A percentile compares a stretch with the other conserved stretches of the same genome.
These are phyloP conservation scores for Dryadomyces quercivorus DNA, from an alignment of 2,329 filamentous ascomycete species.

Conservation along the genomic window DNA sequence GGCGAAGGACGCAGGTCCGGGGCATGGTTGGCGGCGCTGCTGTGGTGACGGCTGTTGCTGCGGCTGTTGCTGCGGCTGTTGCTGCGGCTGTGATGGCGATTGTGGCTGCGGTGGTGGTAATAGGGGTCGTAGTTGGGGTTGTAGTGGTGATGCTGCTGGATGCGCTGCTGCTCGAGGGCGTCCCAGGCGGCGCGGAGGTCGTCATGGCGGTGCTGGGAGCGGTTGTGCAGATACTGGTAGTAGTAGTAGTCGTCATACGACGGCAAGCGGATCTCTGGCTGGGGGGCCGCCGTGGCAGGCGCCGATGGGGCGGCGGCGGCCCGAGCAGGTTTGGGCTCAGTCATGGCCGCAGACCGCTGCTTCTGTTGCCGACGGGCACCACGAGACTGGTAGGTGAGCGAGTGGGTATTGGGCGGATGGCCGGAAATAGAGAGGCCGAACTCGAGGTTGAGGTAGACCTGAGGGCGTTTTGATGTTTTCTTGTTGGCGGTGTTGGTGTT, in stretches of 20 bases:
- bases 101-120: neutral
- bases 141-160: constrained; percentile 9
- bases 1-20: neutral
- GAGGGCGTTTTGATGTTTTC: constrained; percentile 19
- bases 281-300: too few species aligned
- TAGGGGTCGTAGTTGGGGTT: neutral
- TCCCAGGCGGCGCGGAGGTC: constrained; percentile 10
- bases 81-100: constrained; percentile 1
- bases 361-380: constrained; percentile 24
- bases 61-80: constrained; percentile 2
- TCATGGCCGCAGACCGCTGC: neutral
- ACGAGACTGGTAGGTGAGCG: constrained; percentile 34
- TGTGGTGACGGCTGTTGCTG: neutral
- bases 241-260: constrained; percentile 1
- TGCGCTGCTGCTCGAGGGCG: constrained; percentile 6
- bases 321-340: neutral
- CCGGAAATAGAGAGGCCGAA: constrained; percentile 39
- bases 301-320: too few species aligned
- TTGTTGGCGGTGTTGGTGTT: too few species aligned
- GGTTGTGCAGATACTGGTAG: constrained; percentile 12
- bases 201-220: constrained; percentile 1
- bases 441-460: constrained; percentile 38
- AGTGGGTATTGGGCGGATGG: constrained; percentile 29
- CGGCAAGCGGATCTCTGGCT: neutral
- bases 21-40: neutral